Conservation (phyloP, 208 protist species). For the Leishmania arabica region DNA sequence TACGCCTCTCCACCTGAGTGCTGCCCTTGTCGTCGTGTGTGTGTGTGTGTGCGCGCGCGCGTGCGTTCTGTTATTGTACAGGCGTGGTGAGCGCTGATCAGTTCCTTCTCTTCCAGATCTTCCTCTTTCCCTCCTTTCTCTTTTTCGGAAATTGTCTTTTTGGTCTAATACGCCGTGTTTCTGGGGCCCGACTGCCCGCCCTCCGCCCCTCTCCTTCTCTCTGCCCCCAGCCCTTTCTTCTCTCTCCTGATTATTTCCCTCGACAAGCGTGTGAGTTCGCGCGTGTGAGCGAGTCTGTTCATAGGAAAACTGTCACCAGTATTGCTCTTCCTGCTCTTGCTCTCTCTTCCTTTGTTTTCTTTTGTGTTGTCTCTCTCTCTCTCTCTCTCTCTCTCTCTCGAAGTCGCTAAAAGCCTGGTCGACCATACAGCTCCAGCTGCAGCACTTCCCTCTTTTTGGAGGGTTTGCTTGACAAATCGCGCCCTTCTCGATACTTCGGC, state of each 20-base stretch:
- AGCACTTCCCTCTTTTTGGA: background rate
- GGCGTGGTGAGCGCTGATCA: background rate
- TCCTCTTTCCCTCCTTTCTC: background rate
- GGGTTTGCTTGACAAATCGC: background rate
- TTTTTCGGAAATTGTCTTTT: background rate
- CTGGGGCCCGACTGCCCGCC: too few relatives aligned
- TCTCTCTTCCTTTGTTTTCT: background rate
- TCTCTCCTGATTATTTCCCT: background rate
- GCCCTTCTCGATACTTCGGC: background rate
- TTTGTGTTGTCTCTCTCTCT: background rate
- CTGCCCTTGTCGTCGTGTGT: background rate
- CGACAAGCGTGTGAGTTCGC: background rate
- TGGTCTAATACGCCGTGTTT: background rate
- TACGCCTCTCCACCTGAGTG: background rate
- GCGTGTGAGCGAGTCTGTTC: background rate
- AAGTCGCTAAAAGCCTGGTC: background rate
- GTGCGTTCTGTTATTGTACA: background rate
- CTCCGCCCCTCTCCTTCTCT: background rate
- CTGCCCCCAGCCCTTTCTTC: background rate
- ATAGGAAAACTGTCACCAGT: background rate
- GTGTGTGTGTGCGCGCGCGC: background rate
- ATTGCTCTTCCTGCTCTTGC: background rate
- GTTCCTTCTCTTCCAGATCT: background rate
- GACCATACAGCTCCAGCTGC: background rate
- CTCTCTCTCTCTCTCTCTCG: too few relatives aligned